Evolutionary conservation across 2,329 filamentous ascomycete genomes (phyloP).

Genomic region (Huntiella omanensis): DNA sequence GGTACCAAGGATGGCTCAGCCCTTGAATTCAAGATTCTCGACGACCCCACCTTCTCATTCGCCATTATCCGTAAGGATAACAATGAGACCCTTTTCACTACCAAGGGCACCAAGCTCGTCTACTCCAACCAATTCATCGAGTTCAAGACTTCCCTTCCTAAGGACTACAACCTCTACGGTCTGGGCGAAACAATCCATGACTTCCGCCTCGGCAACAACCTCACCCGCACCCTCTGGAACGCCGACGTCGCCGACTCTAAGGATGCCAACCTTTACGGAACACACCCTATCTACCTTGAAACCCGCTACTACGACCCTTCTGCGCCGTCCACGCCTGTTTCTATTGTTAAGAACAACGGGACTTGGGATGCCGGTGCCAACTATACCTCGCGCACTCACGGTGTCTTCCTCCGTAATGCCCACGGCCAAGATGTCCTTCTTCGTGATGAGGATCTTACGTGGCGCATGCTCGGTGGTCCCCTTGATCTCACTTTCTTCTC

Average conservation of each 20-base stretch:
- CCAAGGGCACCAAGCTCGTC: constrained; percentile 42
- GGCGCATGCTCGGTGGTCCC: constrained; percentile 55
- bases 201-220: constrained; percentile 52
- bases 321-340: constrained; percentile 24
- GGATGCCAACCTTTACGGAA: constrained; percentile 54
- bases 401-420: constrained; percentile 57
- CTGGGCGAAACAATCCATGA: constrained; percentile 56
- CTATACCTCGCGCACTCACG: constrained; percentile 53
- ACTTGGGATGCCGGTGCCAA: constrained; percentile 21
- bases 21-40: constrained; percentile 33
- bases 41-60: constrained; percentile 47
- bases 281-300: constrained; percentile 62
- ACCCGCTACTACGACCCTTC: constrained; percentile 50
- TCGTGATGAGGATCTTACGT: constrained; percentile 44
- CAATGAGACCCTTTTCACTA: constrained; percentile 50
- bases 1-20: constrained; percentile 46
- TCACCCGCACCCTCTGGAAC: constrained; percentile 43
- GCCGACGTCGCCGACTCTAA: constrained; percentile 49
- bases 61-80: constrained; percentile 38
- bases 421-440: constrained; percentile 60
- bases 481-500: constrained; percentile 67
- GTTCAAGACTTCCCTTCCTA: constrained; percentile 41
- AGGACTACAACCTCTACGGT: constrained; percentile 59
- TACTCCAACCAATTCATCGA: constrained; percentile 67
- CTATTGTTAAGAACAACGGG: constrained; percentile 26